Base-by-base conservation (phyloP, 768 basidiomycete species). In the Naganishia friedmannii region DNA sequence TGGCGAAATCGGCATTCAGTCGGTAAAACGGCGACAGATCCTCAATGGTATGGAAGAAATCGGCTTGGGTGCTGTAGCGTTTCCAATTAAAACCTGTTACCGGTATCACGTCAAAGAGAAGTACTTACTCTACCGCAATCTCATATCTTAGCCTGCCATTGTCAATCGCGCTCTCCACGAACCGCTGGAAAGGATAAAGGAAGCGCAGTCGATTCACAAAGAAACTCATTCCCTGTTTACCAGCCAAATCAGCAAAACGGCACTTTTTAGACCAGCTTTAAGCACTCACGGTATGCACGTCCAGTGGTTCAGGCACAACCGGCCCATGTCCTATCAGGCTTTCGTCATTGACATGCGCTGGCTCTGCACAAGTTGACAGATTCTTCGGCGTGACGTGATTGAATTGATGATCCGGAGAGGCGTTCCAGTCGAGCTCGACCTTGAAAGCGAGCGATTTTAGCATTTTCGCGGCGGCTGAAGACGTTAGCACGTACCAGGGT, bases 341-440 rank as follows among this genome's bases (percentile, higher is more conserved):
- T 31, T 69, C 68, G 26, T 69, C 68, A 37, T 60, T 57, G 29
- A 69, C 55, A 57, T 69, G 58, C 8, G 68, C 68, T 26, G 68
- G 68, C 58, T 69, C 68, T 34, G 55, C 58, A 17, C 53, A 55
- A 2, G 53, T 69, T 15, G 58, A 34, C 26, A 51, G 58, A 32
- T 55, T 53, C 48, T 63, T 55, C 39, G 53, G 60, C 10, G 55
- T 65, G 26, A 55, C 32, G 32, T 69, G 57, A 26, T 54, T 65
- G 21, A 69, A 56, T 12, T 57, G 32, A 23, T 69, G 53, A 19
- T 69, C 68, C 2, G 57, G 53, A 3, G 57, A 28, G 5, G 55
- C 53, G 15, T 54, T 60, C 53, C 53, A 56, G 28, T 69, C 68
- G 21, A 65, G 51, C 46, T 69, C 68, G 55, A 68, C 67, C 67